Evolutionary conservation across 2,329 filamentous ascomycete genomes (phyloP).

Genomic region (Plenodomus lindquistii): DNA sequence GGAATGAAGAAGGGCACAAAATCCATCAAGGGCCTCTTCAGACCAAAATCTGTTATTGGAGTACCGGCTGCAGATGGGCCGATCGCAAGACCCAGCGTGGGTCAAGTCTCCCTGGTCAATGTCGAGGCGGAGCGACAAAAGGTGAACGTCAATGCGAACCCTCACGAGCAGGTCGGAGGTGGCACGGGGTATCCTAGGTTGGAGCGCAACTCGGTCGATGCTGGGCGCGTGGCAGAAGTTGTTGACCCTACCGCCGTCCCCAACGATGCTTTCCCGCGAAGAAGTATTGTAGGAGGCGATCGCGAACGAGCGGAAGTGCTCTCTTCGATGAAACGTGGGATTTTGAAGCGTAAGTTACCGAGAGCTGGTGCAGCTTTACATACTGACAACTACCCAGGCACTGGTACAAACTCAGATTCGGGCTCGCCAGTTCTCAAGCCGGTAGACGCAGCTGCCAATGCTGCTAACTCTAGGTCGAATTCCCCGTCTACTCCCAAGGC

Average conservation of each 20-base stretch:
- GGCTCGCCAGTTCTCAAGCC: constrained; percentile 71
- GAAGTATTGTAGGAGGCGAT: constrained; percentile 90
- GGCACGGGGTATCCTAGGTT: constrained; percentile 83
- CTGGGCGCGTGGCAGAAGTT: constrained; percentile 53
- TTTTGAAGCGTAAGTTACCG: constrained; percentile 77
- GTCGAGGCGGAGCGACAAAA: constrained; percentile 89
- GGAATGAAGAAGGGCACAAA: constrained; percentile 95
- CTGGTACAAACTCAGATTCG: constrained; percentile 62
- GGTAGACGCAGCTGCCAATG: constrained; percentile 63
- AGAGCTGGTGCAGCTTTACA: constrained; percentile 7
- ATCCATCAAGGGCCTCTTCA: constrained; percentile 90
- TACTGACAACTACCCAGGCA: constrained; percentile 38
- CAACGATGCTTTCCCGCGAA: constrained; percentile 63
- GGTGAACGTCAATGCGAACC: constrained; percentile 75
- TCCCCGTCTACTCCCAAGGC: constrained; percentile 89
- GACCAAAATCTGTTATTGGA: constrained; percentile 88
- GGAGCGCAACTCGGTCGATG: constrained; percentile 80
- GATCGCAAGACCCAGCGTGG: constrained; percentile 68
- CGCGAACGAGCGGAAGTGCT: constrained; percentile 88
- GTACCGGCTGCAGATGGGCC: constrained; percentile 71
- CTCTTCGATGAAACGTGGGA: constrained; percentile 91
- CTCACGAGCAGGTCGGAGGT: constrained; percentile 68
- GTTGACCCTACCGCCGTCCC: constrained; percentile 40
- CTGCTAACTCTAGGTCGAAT: constrained; percentile 81
- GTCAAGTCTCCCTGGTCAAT: constrained; percentile 93